A percentile compares a stretch with the other conserved stretches of the same genome.
phyloP scores from a whole-genome alignment of 2,329 filamentous ascomycete genomes.

The Diaporthe eres region DNA sequence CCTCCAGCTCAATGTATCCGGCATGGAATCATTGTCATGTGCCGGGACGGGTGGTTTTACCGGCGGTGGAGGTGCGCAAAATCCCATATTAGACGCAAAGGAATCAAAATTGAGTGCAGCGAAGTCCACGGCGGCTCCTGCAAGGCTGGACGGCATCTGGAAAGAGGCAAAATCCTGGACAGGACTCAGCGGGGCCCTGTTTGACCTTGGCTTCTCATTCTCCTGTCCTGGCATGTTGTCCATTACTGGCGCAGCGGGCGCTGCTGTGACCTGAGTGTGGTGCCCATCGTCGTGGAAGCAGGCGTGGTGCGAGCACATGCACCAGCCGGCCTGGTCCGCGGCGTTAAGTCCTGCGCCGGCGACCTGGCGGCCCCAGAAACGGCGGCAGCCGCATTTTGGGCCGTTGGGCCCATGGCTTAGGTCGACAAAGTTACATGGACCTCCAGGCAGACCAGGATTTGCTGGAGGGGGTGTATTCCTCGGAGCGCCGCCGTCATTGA shows the following conservation, averaged over 20 bases:
- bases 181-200: constrained; percentile 67
- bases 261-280: constrained; percentile 45
- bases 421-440: constrained; percentile 72
- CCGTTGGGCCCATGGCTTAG: constrained; percentile 65
- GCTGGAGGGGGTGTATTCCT: constrained; percentile 43
- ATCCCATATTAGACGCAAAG: constrained; percentile 52
- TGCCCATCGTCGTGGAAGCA: constrained; percentile 70
- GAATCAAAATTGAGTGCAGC: constrained; percentile 50
- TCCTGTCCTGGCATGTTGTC: constrained; percentile 58
- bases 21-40: constrained; percentile 56
- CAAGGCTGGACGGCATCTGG: constrained; percentile 54
- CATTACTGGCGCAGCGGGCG: constrained; percentile 14
- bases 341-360: constrained; percentile 50
- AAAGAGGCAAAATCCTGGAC: constrained; percentile 60
- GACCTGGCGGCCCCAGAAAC: constrained; percentile 68
- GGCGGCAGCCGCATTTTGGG: constrained; percentile 71
- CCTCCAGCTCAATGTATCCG: constrained; percentile 69
- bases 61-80: constrained; percentile 44
- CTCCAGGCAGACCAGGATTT: constrained; percentile 59
- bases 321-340: constrained; percentile 64
- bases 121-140: constrained; percentile 59
- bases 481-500: constrained; percentile 59
- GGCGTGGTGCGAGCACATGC: constrained; percentile 75
- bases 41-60: constrained; percentile 13
- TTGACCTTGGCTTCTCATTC: constrained; percentile 64